These are phyloP conservation scores for Solanum chiquidenum DNA, from an alignment of 257 asterid species.

Conservation along the genomic window DNA sequence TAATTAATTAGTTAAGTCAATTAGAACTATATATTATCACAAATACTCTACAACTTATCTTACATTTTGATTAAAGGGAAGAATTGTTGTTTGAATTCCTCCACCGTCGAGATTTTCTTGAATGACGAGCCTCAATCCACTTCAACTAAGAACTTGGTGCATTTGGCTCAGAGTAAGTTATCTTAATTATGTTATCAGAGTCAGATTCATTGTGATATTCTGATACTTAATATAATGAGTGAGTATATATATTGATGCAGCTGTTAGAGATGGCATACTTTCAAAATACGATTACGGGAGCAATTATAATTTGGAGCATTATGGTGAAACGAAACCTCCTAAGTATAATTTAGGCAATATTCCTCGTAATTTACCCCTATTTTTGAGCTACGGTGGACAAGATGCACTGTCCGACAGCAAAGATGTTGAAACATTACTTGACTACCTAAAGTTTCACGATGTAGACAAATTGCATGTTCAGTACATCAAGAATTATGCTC, in stretches of 20 bases:
- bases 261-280: conserved; percentile 35
- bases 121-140: conserved; percentile 60
- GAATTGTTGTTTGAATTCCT: conserved; percentile 51
- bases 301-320: conserved; percentile 25
- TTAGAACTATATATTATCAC: not conserved
- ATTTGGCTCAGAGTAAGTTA: conserved; percentile 57
- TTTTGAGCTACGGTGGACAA: conserved; percentile 47
- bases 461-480: conserved; percentile 32
- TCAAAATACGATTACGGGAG: conserved; percentile 44
- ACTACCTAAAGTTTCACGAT: conserved; percentile 19
- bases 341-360: conserved; percentile 30
- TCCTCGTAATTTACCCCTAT: conserved; percentile 34
- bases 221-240: too few relatives aligned
- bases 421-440: conserved; percentile 38
- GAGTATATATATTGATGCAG: conserved; percentile 13
- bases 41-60: not conserved
- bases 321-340: conserved; percentile 50
- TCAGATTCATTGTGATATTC: not conserved
- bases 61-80: conserved; percentile 19
- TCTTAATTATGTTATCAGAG: not conserved
- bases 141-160: conserved; percentile 55
- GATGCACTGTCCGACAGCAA: conserved; percentile 35
- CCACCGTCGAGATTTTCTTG: conserved; percentile 31
- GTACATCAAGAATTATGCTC: conserved; percentile 41
- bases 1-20: not conserved